Evolutionary conservation across 1,284 basidiomycete genomes (phyloP).

Genomic region (Sanguinoderma infundibulare): DNA sequence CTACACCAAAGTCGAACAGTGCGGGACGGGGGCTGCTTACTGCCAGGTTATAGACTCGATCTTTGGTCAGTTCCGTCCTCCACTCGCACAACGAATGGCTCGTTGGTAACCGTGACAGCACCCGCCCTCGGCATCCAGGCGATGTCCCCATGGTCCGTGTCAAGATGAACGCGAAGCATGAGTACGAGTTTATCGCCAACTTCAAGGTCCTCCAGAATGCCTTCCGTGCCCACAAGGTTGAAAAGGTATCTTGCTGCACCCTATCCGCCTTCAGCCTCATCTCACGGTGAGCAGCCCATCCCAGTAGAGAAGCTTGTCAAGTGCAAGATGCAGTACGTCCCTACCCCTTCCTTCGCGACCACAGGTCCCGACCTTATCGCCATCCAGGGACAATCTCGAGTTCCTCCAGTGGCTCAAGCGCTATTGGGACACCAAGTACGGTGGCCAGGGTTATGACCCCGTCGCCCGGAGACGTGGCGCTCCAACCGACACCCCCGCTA

Average conservation of each 20-base stretch:
- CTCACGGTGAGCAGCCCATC: slow-evolving; percentile 70
- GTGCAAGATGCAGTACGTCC: slow-evolving; percentile 98
- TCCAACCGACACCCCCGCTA: slow-evolving; percentile 75
- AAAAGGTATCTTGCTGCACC: slow-evolving; percentile 69
- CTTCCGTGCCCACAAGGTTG: slow-evolving; percentile 90
- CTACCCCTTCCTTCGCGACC: slow-evolving; percentile 24
- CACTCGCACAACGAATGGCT: neutral
- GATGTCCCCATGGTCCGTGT: slow-evolving; percentile 89
- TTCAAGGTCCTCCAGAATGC: slow-evolving; percentile 93
- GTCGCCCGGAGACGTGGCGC: slow-evolving; percentile 80
- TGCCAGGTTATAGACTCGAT: slow-evolving; percentile 94
- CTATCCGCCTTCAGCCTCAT: slow-evolving; percentile 7
- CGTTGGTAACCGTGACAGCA: slow-evolving; percentile 12
- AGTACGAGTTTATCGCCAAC: slow-evolving; percentile 96
- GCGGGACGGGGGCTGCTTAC: slow-evolving; percentile 88
- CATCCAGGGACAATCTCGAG: slow-evolving; percentile 90
- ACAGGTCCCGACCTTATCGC: slow-evolving; percentile 8
- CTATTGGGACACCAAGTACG: slow-evolving; percentile 94
- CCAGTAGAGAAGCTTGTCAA: slow-evolving; percentile 92
- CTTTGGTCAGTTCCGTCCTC: slow-evolving; percentile 63
- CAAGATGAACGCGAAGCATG: slow-evolving; percentile 93
- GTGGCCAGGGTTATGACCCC: slow-evolving; percentile 90
- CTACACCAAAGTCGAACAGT: slow-evolving; percentile 96
- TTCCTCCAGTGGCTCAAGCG: slow-evolving; percentile 98
- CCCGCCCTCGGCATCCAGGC: slow-evolving; percentile 43